Evolutionary conservation across 768 basidiomycete species (phyloP), one percentile per base, ranked within the genome.

Genomic region (Gautieria morchelliformis): DNA sequence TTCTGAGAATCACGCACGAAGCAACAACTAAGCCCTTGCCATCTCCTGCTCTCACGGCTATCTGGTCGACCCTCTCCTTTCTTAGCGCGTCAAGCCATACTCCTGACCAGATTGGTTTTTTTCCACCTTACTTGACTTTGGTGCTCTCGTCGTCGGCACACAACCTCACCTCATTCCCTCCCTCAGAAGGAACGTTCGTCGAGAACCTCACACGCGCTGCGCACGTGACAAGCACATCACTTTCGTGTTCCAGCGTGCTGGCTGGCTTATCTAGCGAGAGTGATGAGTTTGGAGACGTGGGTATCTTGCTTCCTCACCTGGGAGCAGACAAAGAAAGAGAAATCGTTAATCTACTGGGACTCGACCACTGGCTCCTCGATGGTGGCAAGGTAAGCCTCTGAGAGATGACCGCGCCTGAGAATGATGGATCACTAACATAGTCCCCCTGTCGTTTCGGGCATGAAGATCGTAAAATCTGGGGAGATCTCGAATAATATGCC

Each of bases 251-350:
- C n/a, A 82, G 79, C 62, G 67, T 83, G 46, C 71, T 83, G 12
- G 77, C 75, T 0, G 81, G 82, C 2, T 71, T 71, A 33, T 65
- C 70, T n/a, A 80, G 75, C 60, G 82, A 85, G 61, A 75, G 74
- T 61, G 81, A 82, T 59, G 81, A 84, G 48, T 78, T 71, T 42
- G 75, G 75, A 5, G 81, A 83, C 59, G 65, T 80, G 22, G 78
- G 72, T 4, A 49, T 49, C 22, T 27, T 27, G n/a, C 14, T 30
- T 33, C 17, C 32, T 12, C 8, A 2, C 22, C 70, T 84, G 5
- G 80, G 81, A 5, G 77, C 75, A 5, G 63, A 71, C 6, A 64
- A 67, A 59, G 69, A 68, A 59, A 53, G 6, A 15, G 66, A 65
- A 27, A 60, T 76, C 22, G 65, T 80, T 20, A 33, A 55, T 6